phyloP scores from a whole-genome alignment of 257 asterid species.

The Nyctanthes arbortristis region DNA sequence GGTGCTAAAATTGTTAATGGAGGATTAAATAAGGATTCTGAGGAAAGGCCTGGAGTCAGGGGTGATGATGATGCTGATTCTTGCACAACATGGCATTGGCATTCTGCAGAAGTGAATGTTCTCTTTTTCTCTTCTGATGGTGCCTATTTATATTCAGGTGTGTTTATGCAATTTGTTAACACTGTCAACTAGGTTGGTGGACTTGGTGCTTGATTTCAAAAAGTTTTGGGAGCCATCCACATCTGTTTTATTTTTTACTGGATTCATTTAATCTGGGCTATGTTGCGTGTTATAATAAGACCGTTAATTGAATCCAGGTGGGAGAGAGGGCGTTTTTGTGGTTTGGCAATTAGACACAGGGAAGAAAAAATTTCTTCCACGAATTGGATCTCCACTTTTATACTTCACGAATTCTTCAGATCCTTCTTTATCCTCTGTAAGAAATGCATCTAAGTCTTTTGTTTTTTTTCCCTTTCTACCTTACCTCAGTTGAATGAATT shows the following conservation, averaged over 20 bases:
- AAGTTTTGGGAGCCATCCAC: conserved; percentile 4
- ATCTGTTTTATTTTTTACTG: conserved; percentile 9
- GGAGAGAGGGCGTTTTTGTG: conserved; percentile 94
- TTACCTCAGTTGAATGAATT: conserved; percentile 21
- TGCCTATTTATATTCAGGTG: conserved; percentile 94
- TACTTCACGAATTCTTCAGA: conserved; percentile 74
- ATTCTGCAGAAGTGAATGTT: conserved; percentile 75
- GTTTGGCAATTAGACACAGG: conserved; percentile 97
- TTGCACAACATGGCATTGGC: conserved; percentile 99
- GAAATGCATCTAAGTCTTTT: conserved; percentile 25
- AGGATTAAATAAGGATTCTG: conserved; percentile 36
- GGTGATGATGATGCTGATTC: conserved; percentile 78
- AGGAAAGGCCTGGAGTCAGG: conserved; percentile 83
- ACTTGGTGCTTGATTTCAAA: conserved; percentile 4
- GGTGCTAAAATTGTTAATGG: conserved; percentile 34
- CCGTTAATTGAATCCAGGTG: conserved; percentile 55
- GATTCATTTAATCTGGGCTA: conserved; percentile 5
- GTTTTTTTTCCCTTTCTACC: conserved; percentile 14
- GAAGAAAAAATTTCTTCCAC: conserved; percentile 79
- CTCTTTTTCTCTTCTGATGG: conserved; percentile 95
- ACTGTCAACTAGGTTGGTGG: conserved; percentile 6
- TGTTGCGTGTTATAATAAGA: neutral
- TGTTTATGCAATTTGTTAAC: conserved; percentile 2
- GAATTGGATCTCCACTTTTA: conserved; percentile 84
- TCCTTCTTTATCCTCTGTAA: conserved; percentile 79